A percentile compares a stretch with the other conserved stretches of the same genome.
phyloP scores from a whole-genome alignment of 2,329 filamentous ascomycete genomes.

The Nigrospora oryzae region DNA sequence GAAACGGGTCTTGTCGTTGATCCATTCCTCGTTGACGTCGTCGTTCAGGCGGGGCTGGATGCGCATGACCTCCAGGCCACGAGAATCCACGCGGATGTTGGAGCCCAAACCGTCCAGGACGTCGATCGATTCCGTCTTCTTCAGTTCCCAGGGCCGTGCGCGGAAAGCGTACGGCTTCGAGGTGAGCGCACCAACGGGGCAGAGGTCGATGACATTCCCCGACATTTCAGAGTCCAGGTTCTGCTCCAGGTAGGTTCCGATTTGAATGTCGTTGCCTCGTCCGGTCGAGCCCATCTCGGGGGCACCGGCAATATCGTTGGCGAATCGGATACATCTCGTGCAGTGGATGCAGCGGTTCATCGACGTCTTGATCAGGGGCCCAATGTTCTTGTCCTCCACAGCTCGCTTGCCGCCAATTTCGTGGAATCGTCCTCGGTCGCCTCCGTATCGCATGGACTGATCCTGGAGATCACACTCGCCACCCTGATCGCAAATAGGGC shows the following conservation, averaged over 20 bases:
- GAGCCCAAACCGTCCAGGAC: constrained; percentile 89
- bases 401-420: constrained; percentile 93
- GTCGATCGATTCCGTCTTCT: constrained; percentile 92
- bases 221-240: constrained; percentile 92
- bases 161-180: constrained; percentile 98
- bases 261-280: constrained; percentile 94
- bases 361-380: constrained; percentile 94
- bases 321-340: constrained; percentile 94
- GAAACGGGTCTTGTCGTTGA: constrained; percentile 96
- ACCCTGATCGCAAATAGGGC: constrained; percentile 96
- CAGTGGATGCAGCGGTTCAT: constrained; percentile 99
- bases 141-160: constrained; percentile 92
- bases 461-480: constrained; percentile 99
- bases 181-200: constrained; percentile 90
- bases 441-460: constrained; percentile 98
- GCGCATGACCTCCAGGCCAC: constrained; percentile 94
- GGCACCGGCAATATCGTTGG: constrained; percentile 93
- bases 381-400: constrained; percentile 99
- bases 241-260: constrained; percentile 93
- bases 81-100: constrained; percentile 87
- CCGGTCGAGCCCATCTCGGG: constrained; percentile 91
- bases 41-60: constrained; percentile 89
- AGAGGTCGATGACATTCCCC: constrained; percentile 95
- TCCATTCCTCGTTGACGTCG: constrained; percentile 99
- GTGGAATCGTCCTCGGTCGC: constrained; percentile 93